phyloP scores from a whole-genome alignment of 768 basidiomycete genomes.

The Amanita polypyramis region DNA sequence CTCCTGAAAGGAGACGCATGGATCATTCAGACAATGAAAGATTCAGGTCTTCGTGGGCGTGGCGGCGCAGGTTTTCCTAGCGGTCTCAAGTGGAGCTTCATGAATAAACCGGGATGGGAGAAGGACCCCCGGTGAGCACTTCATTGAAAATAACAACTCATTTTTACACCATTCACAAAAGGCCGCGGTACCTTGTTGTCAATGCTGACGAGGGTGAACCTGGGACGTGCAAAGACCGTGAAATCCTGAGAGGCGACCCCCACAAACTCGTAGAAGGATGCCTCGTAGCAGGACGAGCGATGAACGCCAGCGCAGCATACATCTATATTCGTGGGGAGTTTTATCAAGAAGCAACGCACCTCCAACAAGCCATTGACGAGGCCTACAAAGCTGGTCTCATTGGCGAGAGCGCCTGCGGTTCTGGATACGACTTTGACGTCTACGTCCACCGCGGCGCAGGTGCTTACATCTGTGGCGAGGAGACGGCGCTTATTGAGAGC shows the following conservation, averaged over 20 bases:
- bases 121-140: conserved; percentile 66
- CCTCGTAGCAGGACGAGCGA: conserved; percentile 89
- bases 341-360: conserved; percentile 87
- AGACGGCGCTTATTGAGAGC: conserved; percentile 95
- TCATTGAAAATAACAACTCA: neutral
- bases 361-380: conserved; percentile 92
- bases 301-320: conserved; percentile 99
- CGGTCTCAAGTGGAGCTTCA: conserved; percentile 95
- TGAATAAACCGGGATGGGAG: conserved; percentile 99
- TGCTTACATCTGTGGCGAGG: conserved; percentile 98
- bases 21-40: conserved; percentile 96
- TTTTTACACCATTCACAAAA: conserved; percentile 15
- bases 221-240: conserved; percentile 97
- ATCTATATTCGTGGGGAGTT: conserved; percentile 99
- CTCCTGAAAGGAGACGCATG: conserved; percentile 90
- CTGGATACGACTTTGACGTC: conserved; percentile 93
- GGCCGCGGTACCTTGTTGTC: conserved; percentile 93
- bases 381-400: conserved; percentile 85
- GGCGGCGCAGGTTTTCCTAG: conserved; percentile 97
- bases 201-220: conserved; percentile 99
- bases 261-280: conserved; percentile 98
- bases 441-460: conserved; percentile 98
- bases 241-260: conserved; percentile 95
- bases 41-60: conserved; percentile 89
- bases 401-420: conserved; percentile 86